Base-by-base conservation (phyloP, 331 rosid genomes). In the Malus hybrid region DNA sequence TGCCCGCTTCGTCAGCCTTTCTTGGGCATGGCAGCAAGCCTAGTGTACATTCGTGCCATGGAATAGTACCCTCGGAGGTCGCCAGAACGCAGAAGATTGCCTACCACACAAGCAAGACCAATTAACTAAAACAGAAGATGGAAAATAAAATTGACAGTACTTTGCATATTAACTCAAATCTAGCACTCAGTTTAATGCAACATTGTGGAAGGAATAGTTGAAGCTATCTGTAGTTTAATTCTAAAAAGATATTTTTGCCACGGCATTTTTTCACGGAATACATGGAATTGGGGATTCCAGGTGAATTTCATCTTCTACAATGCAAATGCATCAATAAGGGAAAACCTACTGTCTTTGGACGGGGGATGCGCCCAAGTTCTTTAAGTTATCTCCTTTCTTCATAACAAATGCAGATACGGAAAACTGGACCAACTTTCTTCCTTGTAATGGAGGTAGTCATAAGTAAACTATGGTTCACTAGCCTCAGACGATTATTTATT, bases 21-120 rank as follows among this genome's bases (percentile, higher is more conserved):
- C 86, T 95, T 92, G 65, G 97, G 97, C 96, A 95, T 95, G 76
- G 97, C 97, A 7, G 99, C 99, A 60, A 92, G 97, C 83, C 91
- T 90, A 19, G 97, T 85, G 83, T 95, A 95, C 99, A 95, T 95
- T 80, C 90, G 88, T 75, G 99, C 99, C 99, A 92, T 95, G 71
- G 99, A 92, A 73, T 87, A 93, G 79, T 69, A 89, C 42, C 99
- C 99, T 85, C 90, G 87, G 72, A 86, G 86, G 73, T 94, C 99
- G 15, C 99, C 99, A 0, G 97, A 84, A 20, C 97, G 96, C 81
- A 95, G 81, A 80, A 95, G 97, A 83, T 95, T 95, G 48, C 99
- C 99, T 93, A 1, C 79, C 75, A 33, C 10, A 70, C 70, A 39
- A 62, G 19, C 42, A 65, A 32, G 36, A 33, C 19, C 15, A 29